Conservation (phyloP, 2,329 filamentous ascomycete genomes). For the Colletotrichum magnum region DNA sequence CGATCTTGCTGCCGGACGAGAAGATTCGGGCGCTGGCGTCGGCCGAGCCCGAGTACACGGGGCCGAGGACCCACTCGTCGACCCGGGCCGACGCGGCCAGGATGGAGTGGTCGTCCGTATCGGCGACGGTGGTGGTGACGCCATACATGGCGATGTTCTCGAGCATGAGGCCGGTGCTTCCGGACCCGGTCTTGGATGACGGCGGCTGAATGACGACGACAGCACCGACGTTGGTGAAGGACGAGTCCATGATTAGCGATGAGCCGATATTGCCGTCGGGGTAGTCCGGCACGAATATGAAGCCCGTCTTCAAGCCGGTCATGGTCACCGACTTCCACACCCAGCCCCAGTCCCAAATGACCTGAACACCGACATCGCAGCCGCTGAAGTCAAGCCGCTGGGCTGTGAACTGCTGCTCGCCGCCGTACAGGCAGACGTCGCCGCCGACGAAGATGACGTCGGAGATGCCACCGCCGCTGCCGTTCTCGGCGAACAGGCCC, state of each 20-base stretch:
- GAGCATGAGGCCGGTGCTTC: conserved; percentile 57
- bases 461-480: conserved; percentile 60
- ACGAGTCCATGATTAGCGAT: conserved; percentile 39
- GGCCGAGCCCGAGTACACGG: conserved; percentile 38
- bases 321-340: conserved; percentile 36
- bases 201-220: conserved; percentile 18
- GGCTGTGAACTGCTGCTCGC: conserved; percentile 34
- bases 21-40: not conserved
- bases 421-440: conserved; percentile 57
- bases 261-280: conserved; percentile 33
- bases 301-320: conserved; percentile 18
- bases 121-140: conserved; percentile 42
- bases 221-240: conserved; percentile 38
- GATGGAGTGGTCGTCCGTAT: conserved; percentile 34
- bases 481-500: conserved; percentile 50
- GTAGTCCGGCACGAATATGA: conserved; percentile 16
- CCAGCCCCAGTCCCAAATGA: conserved; percentile 41
- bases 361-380: conserved; percentile 23
- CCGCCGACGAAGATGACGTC: conserved; percentile 76
- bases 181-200: not conserved
- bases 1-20: conserved; percentile 34
- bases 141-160: conserved; percentile 68
- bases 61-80: conserved; percentile 41
- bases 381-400: conserved; percentile 22
- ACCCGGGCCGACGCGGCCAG: conserved; percentile 23